phyloP scores from a whole-genome alignment of 225 moss, liverwort and hornwort genomes.

The Neckera pumila region DNA sequence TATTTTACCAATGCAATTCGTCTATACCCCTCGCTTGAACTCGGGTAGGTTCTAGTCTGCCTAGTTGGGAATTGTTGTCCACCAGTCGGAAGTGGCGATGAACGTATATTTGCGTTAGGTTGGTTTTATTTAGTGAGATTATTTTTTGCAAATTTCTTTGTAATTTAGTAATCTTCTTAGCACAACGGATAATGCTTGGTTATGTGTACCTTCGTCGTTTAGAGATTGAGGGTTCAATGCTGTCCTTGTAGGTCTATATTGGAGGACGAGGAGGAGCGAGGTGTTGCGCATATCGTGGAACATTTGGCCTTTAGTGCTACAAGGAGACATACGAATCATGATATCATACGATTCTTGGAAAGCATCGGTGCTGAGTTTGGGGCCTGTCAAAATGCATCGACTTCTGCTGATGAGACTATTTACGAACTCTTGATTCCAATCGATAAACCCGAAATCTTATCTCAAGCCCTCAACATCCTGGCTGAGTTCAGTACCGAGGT shows the following conservation, averaged over 20 bases:
- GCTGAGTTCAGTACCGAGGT: conserved; percentile 98
- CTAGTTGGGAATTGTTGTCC: neutral
- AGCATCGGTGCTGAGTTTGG: conserved; percentile 99
- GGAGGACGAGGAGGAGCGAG: conserved; percentile 90
- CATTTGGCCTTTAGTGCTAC: conserved; percentile 97
- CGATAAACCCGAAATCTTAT: conserved; percentile 84
- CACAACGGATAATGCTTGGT: neutral
- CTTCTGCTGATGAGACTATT: conserved; percentile 98
- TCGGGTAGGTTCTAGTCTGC: neutral
- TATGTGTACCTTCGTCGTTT: neutral
- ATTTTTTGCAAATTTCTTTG: neutral
- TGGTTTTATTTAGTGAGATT: neutral
- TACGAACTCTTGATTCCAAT: conserved; percentile 95
- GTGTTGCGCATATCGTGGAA: conserved; percentile 95
- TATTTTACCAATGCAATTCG: neutral
- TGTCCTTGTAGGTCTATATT: conserved; percentile 56
- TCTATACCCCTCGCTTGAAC: neutral
- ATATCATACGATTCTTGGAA: conserved; percentile 82
- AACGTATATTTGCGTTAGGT: neutral
- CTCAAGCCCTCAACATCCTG: conserved; percentile 81
- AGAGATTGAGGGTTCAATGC: neutral
- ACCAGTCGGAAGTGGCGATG: neutral
- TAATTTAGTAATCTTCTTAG: neutral
- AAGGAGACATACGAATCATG: conserved; percentile 84
- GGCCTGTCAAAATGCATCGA: conserved; percentile 95